Percentiles rank a stretch among this genome's conserved stretches.
These are phyloP conservation scores for Pleomassaria siparia DNA, from an alignment of 2,329 filamentous ascomycete species.

Conservation along the genomic window DNA sequence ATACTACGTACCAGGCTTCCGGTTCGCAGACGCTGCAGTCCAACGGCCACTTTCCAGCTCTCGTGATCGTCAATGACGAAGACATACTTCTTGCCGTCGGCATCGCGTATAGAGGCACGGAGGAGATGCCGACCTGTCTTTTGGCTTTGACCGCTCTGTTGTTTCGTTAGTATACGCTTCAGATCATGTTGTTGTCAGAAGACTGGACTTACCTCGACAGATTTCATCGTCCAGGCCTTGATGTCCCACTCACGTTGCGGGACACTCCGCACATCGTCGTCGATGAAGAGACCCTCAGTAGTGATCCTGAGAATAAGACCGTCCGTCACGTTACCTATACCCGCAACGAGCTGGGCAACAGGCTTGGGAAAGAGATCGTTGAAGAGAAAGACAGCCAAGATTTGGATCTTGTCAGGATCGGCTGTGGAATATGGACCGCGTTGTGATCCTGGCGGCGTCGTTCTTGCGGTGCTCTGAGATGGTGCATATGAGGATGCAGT, in stretches of 20 bases:
- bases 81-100: conserved; percentile 62
- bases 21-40: conserved; percentile 57
- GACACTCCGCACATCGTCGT: conserved; percentile 88
- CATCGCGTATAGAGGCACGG: conserved; percentile 59
- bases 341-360: conserved; percentile 83
- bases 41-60: conserved; percentile 64
- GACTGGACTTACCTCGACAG: conserved; percentile 65
- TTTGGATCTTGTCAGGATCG: conserved; percentile 94
- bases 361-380: conserved; percentile 89
- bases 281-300: conserved; percentile 93
- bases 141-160: conserved; percentile 47
- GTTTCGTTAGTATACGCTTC: conserved; percentile 12
- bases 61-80: conserved; percentile 62
- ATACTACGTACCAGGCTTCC: conserved; percentile 59
- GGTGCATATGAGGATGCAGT: conserved; percentile 76
- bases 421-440: conserved; percentile 80
- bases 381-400: conserved; percentile 90
- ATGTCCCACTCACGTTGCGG: conserved; percentile 98
- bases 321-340: conserved; percentile 83
- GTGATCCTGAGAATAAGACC: conserved; percentile 89
- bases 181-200: background rate
- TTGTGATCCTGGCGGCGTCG: conserved; percentile 78
- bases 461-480: conserved; percentile 79
- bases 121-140: conserved; percentile 54
- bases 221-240: conserved; percentile 95